A percentile compares a stretch with the other conserved stretches of the same genome.
phyloP scores from a whole-genome alignment of 2,329 filamentous ascomycete genomes.

The Zelopaecilomyces penicillatus region DNA sequence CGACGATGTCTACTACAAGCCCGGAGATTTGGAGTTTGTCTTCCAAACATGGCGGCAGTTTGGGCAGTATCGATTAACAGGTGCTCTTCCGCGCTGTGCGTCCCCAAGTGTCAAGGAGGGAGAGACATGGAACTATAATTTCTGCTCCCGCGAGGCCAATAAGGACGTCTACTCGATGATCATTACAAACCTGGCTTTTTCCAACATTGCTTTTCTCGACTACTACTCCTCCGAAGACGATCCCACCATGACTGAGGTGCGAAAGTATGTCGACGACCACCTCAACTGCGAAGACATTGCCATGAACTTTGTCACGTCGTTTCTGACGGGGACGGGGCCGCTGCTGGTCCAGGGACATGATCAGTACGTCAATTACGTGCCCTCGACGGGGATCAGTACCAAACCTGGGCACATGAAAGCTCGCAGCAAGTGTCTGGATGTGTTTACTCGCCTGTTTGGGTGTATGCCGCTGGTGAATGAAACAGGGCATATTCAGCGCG shows the following conservation, averaged over 20 bases:
- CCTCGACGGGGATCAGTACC: slow-evolving; percentile 24
- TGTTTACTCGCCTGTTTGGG: slow-evolving; percentile 24
- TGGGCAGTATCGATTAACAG: slow-evolving; percentile 9
- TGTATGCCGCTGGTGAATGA: slow-evolving; percentile 28
- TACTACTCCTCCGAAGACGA: slow-evolving; percentile 28
- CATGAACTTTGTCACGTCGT: slow-evolving; percentile 27
- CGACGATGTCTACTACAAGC: slow-evolving; percentile 19
- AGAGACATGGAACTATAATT: slow-evolving; percentile 23
- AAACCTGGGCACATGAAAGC: slow-evolving; percentile 24
- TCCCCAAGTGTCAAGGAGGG: slow-evolving; percentile 11
- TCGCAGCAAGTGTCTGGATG: slow-evolving; percentile 27
- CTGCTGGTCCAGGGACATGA: slow-evolving; percentile 26
- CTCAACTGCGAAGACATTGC: slow-evolving; percentile 35
- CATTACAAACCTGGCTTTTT: slow-evolving; percentile 29
- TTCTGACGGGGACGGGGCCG: slow-evolving; percentile 26
- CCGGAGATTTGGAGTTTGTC: slow-evolving; percentile 17
- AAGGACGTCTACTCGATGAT: slow-evolving; percentile 27
- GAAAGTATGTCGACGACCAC: slow-evolving; percentile 27
- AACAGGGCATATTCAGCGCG: slow-evolving; percentile 24
- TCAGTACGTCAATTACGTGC: slow-evolving; percentile 23
- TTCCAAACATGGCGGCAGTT: slow-evolving; percentile 18
- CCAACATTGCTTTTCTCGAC: slow-evolving; percentile 29
- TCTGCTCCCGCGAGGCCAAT: slow-evolving; percentile 19
- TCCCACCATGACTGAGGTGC: slow-evolving; percentile 20
- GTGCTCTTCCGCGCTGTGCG: slow-evolving; percentile 25